These are phyloP conservation scores for Dillenia turbinata DNA, from an alignment of 164 flowering plant genomes.

Conservation along the genomic window DNA sequence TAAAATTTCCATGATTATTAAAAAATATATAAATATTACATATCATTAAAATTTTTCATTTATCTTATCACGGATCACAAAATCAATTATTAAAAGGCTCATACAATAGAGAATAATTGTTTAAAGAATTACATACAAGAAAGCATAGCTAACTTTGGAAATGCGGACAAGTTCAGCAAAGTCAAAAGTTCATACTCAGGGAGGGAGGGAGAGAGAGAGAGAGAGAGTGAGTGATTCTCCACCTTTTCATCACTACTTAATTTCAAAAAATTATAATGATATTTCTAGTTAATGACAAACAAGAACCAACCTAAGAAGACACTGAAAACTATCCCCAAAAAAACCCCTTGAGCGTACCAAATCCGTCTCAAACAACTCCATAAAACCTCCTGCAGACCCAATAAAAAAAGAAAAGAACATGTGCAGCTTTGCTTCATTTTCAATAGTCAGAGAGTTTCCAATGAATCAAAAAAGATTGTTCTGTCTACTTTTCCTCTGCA, in stretches of 20 bases:
- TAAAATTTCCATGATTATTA: too few species aligned
- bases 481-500: not conserved
- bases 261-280: not conserved
- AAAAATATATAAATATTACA: too few species aligned
- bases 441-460: not conserved
- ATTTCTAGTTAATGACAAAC: conserved; percentile 1
- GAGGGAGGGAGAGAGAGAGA: too few species aligned
- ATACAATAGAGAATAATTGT: too few species aligned
- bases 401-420: not conserved
- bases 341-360: conserved; percentile 1
- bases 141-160: too few species aligned
- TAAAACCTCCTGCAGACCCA: not conserved
- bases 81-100: too few species aligned
- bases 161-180: too few species aligned
- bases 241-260: conserved; percentile 17
- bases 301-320: conserved; percentile 15
- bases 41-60: too few species aligned
- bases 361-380: conserved; percentile 5
- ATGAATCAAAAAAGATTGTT: conserved; percentile 11
- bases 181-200: too few species aligned
- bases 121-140: too few species aligned
- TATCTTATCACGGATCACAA: too few species aligned
- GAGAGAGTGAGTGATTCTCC: not conserved
- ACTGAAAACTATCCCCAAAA: conserved; percentile 2
- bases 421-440: not conserved